These are phyloP conservation scores for Venturiaceae sp. DNA, from an alignment of 2,329 filamentous ascomycete species.

Conservation along the genomic window DNA sequence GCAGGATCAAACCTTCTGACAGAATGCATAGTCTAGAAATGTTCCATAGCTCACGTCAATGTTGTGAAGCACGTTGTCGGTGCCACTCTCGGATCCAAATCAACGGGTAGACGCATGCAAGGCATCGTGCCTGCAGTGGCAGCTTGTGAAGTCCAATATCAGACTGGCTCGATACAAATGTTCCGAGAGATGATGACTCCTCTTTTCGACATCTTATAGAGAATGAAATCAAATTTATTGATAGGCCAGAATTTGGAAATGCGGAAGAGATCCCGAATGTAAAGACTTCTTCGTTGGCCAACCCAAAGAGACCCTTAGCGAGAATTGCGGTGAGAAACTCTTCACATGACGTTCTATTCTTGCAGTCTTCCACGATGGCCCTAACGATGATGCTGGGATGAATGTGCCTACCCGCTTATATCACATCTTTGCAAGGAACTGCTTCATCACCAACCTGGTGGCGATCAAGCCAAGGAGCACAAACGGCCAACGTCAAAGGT, in stretches of 20 bases:
- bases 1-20: not conserved
- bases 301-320: not conserved
- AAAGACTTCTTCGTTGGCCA: not conserved
- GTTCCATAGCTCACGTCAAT: not conserved
- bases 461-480: not conserved
- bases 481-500: not conserved
- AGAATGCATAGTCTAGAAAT: not conserved
- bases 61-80: not conserved
- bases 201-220: too few relatives aligned
- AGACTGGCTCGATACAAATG: not conserved
- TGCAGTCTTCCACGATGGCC: not conserved
- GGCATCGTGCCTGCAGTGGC: not conserved
- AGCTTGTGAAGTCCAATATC: not conserved
- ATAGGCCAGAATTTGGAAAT: not conserved
- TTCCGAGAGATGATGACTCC: too few relatives aligned
- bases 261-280: not conserved
- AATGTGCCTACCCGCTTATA: not conserved
- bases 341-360: not conserved
- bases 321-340: not conserved
- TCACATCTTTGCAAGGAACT: slow-evolving; percentile 4
- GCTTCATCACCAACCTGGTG: slow-evolving; percentile 1
- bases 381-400: not conserved
- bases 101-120: not conserved
- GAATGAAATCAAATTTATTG: too few relatives aligned
- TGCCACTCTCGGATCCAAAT: not conserved